Conservation (phyloP, 331 rosid species). For the Erythrophleum ivorense region DNA sequence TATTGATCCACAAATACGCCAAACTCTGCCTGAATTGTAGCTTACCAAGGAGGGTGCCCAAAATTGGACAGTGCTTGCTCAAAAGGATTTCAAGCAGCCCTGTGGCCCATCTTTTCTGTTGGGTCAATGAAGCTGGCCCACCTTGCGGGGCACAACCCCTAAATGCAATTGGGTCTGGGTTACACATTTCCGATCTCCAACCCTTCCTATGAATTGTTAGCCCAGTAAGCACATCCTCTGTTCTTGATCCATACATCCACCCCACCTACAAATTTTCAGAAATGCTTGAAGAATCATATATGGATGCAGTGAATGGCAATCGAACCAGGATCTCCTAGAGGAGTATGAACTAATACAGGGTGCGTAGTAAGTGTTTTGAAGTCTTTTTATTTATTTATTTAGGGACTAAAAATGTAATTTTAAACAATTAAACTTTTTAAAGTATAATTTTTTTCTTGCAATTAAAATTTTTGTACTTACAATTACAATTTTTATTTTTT, state of each 20-base stretch:
- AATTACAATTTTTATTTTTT: too few species aligned
- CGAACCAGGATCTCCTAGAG: too few species aligned
- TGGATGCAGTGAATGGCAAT: too few species aligned
- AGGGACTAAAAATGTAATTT: too few species aligned
- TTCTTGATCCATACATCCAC: slow-evolving; percentile 69
- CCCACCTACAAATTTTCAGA: slow-evolving; percentile 48
- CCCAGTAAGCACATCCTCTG: slow-evolving; percentile 68
- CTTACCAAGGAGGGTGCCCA: slow-evolving; percentile 45
- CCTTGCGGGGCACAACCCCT: slow-evolving; percentile 61
- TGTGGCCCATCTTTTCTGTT: slow-evolving; percentile 74
- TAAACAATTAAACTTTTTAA: too few species aligned
- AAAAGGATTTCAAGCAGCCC: slow-evolving; percentile 61
- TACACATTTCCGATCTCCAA: slow-evolving; percentile 60
- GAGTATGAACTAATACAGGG: too few species aligned
- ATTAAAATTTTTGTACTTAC: too few species aligned
- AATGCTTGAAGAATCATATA: background rate
- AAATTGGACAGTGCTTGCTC: slow-evolving; percentile 54
- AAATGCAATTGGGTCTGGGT: slow-evolving; percentile 58
- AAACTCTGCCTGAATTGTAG: slow-evolving; percentile 55
- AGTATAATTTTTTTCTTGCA: too few species aligned
- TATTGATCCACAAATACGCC: slow-evolving; percentile 47
- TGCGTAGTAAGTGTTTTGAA: too few species aligned
- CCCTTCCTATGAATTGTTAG: slow-evolving; percentile 63
- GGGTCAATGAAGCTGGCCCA: slow-evolving; percentile 57
- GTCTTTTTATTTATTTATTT: too few species aligned